Percentiles rank a stretch among this genome's conserved stretches.
Conservation (phyloP, 2,329 filamentous ascomycete species). For the Sclerotinia subarctica region DNA sequence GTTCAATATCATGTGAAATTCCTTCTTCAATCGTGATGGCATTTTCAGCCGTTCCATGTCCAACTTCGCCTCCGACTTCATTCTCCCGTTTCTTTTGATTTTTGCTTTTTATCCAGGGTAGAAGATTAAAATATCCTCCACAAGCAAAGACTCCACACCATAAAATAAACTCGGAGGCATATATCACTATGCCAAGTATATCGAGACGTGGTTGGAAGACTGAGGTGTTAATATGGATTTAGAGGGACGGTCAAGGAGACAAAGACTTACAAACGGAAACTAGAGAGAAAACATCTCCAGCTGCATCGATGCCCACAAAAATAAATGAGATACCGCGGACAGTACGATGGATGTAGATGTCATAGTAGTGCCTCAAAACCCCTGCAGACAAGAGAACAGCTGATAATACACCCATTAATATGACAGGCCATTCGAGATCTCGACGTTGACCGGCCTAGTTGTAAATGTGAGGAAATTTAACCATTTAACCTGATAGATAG, state of each 20-base stretch:
- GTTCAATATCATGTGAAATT: slow-evolving; percentile 37
- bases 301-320: slow-evolving; percentile 67
- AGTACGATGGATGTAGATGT: slow-evolving; percentile 63
- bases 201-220: slow-evolving; percentile 58
- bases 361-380: slow-evolving; percentile 65
- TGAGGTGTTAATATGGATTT: slow-evolving; percentile 16
- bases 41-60: background rate
- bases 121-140: slow-evolving; percentile 62
- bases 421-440: slow-evolving; percentile 56
- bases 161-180: slow-evolving; percentile 61
- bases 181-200: slow-evolving; percentile 62
- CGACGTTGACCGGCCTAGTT: slow-evolving; percentile 41
- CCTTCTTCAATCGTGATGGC: slow-evolving; percentile 9
- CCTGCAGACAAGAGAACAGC: slow-evolving; percentile 62
- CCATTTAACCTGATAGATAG: background rate
- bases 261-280: slow-evolving; percentile 50
- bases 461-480: too few relatives aligned
- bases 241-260: background rate
- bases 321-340: slow-evolving; percentile 70
- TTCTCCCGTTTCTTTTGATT: slow-evolving; percentile 26
- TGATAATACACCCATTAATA: slow-evolving; percentile 63
- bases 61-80: slow-evolving; percentile 5
- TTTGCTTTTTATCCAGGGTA: slow-evolving; percentile 52
- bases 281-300: slow-evolving; percentile 65
- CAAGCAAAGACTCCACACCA: slow-evolving; percentile 67